Base-by-base conservation (phyloP, 345 rosid species). In the Boechera stricta region DNA sequence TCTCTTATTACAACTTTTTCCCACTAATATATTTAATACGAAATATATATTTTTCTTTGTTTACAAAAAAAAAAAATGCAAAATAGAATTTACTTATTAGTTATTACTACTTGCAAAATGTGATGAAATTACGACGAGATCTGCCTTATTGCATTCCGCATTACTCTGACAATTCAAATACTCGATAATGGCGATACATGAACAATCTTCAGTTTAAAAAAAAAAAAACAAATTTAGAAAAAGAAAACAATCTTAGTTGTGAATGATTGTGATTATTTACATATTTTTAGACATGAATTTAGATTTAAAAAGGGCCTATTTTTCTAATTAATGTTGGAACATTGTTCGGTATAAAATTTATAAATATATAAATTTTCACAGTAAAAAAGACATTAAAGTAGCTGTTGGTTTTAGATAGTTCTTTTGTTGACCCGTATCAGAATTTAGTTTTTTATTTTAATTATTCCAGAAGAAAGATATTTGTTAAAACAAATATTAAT, bases 401-500 rank as follows among this genome's bases (percentile, higher is more conserved):
- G 38, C 38, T 35, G 38, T 35, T 35, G 7, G 38, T 35, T 35
- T 21, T 51, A 57, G 28, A 75, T 58, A 75, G 68, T 18, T 67
- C 10, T 75, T 76, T 29, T 2, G 53, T 59, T 38, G 73, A 73
- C 1, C 79, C 52, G 32, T 24, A 28, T 38, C 31, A 63, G 44
- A 62, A 15, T 0, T 47, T 29, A 5, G 5, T 1, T 69, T 31
- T 1, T 69, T 0, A 56, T 31, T 48, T 2, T 0, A 67, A 49
- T 16, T 49, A 2, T 39, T 59, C 61, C 12, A 29, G 52, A 39
- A 36, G 52, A 48, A 57, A 75, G 51, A 66, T 66, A 47, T 45
- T 75, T 75, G 47, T 66, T 4, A 57, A 6, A 44, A 44, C 16
- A 44, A n/a, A 44, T 45, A 45, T 16, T 16, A 2, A 48, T 16